Evolutionary conservation across 768 basidiomycete species (phyloP), one percentile per base, ranked within the genome.

Genomic region (Dendrothele bispora): DNA sequence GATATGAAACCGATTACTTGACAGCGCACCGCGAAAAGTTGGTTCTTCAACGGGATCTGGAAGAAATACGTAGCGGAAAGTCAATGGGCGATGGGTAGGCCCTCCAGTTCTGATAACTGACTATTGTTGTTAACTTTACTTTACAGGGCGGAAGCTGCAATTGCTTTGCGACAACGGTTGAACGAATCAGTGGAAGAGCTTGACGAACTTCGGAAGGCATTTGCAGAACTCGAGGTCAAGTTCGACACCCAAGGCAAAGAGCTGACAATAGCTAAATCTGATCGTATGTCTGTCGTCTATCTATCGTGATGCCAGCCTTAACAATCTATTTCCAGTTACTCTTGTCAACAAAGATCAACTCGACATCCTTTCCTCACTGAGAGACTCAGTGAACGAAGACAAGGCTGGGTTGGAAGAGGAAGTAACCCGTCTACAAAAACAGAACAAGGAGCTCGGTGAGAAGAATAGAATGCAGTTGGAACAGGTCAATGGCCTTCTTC

Each of bases 311-410:
- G 11, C 12, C 37, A 24, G 17, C 22, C 30, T 55, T 11, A 12
- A 38, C 29, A 27, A 11, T 58, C n/a, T n/a, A n/a, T n/a, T n/a
- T n/a, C n/a, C n/a, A 95, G 94, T 98, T 59, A 88, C 82, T 37
- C 77, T 98, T 36, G 87, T 98, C 37, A 89, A 93, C 72, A 92
- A 91, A 63, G 93, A 97, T 61, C 92, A 98, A 62, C 72, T 94
- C 18, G 94, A 95, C 43, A 92, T 95, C 49, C 83, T 98, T 26
- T 78, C 84, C 2, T 83, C 83, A 5, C 70, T 97, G 22, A 84
- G 95, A 34, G 91, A 92, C 49, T 92, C 89, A 2, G 89, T 95
- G 35, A 87, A 86, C 60, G 86, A 89, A 61, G 95, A 98, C 65
- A 93, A 93, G 64, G 75, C 76, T 11, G 79, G 71, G 12, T 75